Evolutionary conservation across 805 yeast genomes (phyloP), one percentile per base, ranked within the genome.

Genomic region (Pachysolen tannophilus): DNA sequence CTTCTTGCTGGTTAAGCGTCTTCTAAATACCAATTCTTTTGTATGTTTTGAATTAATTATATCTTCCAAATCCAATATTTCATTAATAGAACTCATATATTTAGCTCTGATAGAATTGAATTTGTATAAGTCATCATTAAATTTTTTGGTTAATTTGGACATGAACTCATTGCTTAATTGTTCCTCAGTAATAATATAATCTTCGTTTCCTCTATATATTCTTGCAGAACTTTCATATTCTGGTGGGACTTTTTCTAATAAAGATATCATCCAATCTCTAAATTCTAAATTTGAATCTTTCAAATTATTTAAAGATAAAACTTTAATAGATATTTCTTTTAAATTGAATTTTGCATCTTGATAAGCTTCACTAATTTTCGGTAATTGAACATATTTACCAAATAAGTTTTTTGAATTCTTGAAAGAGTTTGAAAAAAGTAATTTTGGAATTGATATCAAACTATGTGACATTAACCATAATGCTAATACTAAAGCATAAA

Each of bases 391-490:
- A 53, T 83, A 83, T 20, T 16, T 16, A 14, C 28, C 36, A 29
- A 30, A 30, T 14, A 33, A 24, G 26, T 29, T 19, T 13, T 26
- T 20, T 11, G 32, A 28, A 16, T 28, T 40, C 20, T 21, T 30
- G 5, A 24, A 24, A 21, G 36, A 32, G 18, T 36, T 28, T 5
- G 20, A 8, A 18, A 48, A 57, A 20, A 32, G 34, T 11, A 32
- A 53, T 38, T 82, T 65, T 0, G 95, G 94, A 2, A 83, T 63
- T 29, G 69, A 67, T 13, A 82, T 70, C 32, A 82, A 56, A 0
- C 95, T 94, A 53, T 84, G 88, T 3, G 90, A 83, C 82, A 85
- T 76, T 39, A 85, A 59, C 90, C 92, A 83, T 16, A 82, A 66
- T 2, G 90, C 87, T 23, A 85, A 49, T 2, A 79, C 63, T 49